phyloP scores from a whole-genome alignment of 805 yeast species.

The Kodamaea leandrae region DNA sequence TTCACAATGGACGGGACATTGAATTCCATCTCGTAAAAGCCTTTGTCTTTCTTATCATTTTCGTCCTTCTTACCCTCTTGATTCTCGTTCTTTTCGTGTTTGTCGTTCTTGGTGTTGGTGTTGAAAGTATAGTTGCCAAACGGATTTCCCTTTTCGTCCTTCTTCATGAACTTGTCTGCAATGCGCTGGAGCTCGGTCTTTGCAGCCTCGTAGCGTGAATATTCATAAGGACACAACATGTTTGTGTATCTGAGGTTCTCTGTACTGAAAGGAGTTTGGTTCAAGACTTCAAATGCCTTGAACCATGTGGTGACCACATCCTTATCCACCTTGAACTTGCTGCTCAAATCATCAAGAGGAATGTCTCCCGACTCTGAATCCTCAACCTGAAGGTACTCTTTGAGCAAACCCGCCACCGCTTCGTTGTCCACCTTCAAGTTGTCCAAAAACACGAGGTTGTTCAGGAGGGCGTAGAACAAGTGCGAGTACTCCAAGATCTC shows the following conservation, averaged over 20 bases:
- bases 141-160: constrained; percentile 7
- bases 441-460: constrained; percentile 23
- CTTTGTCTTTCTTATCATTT: constrained; percentile 14
- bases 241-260: constrained; percentile 20
- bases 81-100: constrained; percentile 8
- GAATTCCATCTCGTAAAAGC: constrained; percentile 5
- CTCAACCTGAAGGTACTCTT: constrained; percentile 6
- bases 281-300: constrained; percentile 26
- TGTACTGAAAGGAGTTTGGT: constrained; percentile 24
- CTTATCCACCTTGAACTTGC: background rate
- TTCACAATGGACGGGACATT: constrained; percentile 17
- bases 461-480: constrained; percentile 29
- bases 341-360: background rate
- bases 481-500: constrained; percentile 28
- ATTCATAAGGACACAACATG: constrained; percentile 29
- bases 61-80: constrained; percentile 1
- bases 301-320: constrained; percentile 26
- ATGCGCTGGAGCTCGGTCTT: constrained; percentile 4
- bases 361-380: constrained; percentile 10
- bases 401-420: constrained; percentile 22
- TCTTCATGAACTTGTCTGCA: constrained; percentile 4
- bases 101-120: constrained; percentile 8
- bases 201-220: constrained; percentile 2
- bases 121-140: constrained; percentile 12
- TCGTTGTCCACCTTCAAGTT: constrained; percentile 28